A percentile compares a stretch with the other conserved stretches of the same genome.
Evolutionary conservation across 2,329 filamentous ascomycete species (phyloP).

Genomic region (Emmonsia crescens): DNA sequence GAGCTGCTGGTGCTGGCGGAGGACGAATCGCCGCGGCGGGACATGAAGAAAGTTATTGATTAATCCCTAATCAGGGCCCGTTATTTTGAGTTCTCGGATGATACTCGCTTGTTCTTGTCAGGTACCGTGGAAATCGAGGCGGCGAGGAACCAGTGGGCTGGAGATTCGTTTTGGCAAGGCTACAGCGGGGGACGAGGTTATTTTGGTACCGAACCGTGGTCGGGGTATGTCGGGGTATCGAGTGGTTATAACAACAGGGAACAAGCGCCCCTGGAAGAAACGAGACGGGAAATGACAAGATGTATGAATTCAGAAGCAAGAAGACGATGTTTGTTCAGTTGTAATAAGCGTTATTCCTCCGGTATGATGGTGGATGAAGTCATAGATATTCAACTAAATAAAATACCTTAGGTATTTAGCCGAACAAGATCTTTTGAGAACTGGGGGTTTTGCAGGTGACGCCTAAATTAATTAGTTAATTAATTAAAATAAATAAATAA

Average conservation of each 20-base stretch:
- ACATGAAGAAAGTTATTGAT: conserved; percentile 18
- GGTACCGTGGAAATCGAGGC: background rate
- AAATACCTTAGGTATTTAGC: too few species aligned
- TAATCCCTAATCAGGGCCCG: background rate
- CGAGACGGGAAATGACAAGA: too few species aligned
- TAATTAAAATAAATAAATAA: too few species aligned
- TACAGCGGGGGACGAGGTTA: background rate
- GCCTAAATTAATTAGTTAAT: background rate
- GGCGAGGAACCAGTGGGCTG: background rate
- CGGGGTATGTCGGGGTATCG: background rate
- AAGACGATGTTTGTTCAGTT: background rate
- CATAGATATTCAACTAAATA: background rate
- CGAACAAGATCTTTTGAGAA: background rate
- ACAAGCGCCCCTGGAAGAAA: background rate
- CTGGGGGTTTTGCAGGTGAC: background rate
- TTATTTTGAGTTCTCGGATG: background rate
- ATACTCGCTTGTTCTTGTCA: too few species aligned
- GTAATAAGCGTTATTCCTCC: background rate
- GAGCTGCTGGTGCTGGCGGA: conserved; percentile 19
- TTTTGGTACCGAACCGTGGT: background rate
- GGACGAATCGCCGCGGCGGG: conserved; percentile 28
- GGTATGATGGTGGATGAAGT: background rate
- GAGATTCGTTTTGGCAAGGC: background rate
- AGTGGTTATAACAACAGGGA: background rate
- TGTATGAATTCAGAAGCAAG: background rate